Evolutionary conservation across 257 asterid genomes (phyloP).

Genomic region (Petrea volubilis): DNA sequence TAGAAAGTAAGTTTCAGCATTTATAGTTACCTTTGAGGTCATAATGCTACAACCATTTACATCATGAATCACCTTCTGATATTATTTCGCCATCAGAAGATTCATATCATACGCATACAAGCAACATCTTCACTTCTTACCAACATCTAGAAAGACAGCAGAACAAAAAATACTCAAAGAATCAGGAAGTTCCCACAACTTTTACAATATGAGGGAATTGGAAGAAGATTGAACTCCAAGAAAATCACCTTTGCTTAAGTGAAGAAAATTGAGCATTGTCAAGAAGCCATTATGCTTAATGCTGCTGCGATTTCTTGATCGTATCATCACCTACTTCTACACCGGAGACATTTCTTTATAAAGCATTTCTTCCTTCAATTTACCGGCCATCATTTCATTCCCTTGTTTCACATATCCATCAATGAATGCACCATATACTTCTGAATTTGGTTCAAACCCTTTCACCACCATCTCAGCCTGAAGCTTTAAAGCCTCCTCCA

Average conservation of each 20-base stretch:
- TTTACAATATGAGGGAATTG: neutral
- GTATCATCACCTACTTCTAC: constrained; percentile 12
- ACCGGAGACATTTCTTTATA: constrained; percentile 17
- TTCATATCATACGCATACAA: neutral
- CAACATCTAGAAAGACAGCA: neutral
- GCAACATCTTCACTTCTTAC: neutral
- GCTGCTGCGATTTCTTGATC: constrained; percentile 1
- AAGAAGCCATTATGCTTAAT: neutral
- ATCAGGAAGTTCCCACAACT: neutral
- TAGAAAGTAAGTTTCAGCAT: neutral
- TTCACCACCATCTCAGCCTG: constrained; percentile 80
- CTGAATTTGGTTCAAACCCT: constrained; percentile 62
- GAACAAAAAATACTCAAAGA: neutral
- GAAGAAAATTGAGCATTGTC: neutral
- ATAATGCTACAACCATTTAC: neutral
- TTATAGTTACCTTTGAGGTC: constrained; percentile 6
- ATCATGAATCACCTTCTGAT: neutral
- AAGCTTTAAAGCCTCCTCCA: constrained; percentile 68
- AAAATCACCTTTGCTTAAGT: neutral
- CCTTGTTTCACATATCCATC: constrained; percentile 60
- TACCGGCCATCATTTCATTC: constrained; percentile 45
- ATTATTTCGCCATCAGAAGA: neutral
- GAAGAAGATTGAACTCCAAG: neutral
- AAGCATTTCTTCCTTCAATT: constrained; percentile 60
- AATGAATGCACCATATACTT: constrained; percentile 57